These are phyloP conservation scores for Wilcoxina mikolae DNA, from an alignment of 495 filamentous ascomycete genomes.

Conservation along the genomic window DNA sequence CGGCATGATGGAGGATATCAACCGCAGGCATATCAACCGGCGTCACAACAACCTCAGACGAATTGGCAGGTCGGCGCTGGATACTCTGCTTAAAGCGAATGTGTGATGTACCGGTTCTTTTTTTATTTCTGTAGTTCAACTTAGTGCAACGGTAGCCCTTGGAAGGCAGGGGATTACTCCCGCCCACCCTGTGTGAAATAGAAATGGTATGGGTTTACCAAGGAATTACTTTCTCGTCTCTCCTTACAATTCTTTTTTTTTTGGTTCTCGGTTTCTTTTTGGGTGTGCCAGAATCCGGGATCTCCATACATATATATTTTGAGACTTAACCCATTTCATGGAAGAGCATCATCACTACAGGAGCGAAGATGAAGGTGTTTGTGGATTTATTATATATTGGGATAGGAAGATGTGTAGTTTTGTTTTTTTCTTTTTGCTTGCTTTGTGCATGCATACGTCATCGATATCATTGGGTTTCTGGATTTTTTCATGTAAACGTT, in stretches of 20 bases:
- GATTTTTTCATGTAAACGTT: no score
- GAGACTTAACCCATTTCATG: no score
- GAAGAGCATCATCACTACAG: no score
- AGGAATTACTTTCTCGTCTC: not conserved
- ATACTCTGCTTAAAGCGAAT: conserved; percentile 2
- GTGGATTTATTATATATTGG: no score
- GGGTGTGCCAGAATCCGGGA: no score
- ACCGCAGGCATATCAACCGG: conserved; percentile 9
- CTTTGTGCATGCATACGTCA: conserved; percentile 10
- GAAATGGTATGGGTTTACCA: conserved; percentile 4
- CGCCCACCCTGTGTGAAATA: not conserved
- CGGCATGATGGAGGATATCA: conserved; percentile 11
- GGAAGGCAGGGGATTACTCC: not conserved
- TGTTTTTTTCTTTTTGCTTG: conserved; percentile 19
- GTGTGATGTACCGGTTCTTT: not conserved
- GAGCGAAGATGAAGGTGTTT: no score
- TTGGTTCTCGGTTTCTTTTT: conserved; percentile 4
- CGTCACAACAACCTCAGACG: conserved; percentile 20
- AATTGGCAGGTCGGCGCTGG: conserved; percentile 24
- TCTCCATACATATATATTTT: no score
- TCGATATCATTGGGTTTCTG: no score
- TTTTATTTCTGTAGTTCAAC: conserved; percentile 7
- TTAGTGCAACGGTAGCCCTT: conserved; percentile 14
- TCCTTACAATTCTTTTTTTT: conserved; percentile 12
- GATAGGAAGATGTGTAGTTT: no score